Conservation (phyloP, 2,329 filamentous ascomycete genomes). For the Thielaviopsis ethacetica region DNA sequence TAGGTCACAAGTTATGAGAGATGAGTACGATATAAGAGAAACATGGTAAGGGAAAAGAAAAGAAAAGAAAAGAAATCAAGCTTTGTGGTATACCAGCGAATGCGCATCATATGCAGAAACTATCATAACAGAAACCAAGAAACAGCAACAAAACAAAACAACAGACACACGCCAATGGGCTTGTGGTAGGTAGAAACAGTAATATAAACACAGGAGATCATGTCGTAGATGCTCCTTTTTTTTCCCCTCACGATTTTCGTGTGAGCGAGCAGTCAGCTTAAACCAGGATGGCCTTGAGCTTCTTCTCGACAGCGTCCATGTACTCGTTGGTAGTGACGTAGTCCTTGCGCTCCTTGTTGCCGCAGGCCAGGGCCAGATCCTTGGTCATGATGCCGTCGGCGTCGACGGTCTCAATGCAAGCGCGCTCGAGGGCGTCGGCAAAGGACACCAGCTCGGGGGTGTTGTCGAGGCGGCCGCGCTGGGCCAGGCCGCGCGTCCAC, state of each 20-base stretch:
- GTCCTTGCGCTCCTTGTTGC: slow-evolving; percentile 65
- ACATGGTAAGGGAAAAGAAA: slow-evolving; percentile 10
- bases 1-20: too few species aligned
- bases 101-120: slow-evolving; percentile 2
- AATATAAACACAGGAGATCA: slow-evolving; percentile 2
- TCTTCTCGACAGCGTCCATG: slow-evolving; percentile 77
- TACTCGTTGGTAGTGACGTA: slow-evolving; percentile 92
- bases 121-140: not conserved
- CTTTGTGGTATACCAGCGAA: not conserved
- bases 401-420: slow-evolving; percentile 88
- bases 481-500: slow-evolving; percentile 87
- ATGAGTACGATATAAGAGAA: not conserved
- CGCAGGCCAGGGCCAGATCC: slow-evolving; percentile 88
- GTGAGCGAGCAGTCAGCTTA: not conserved
- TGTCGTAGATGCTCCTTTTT: not conserved
- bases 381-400: slow-evolving; percentile 97
- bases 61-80: slow-evolving; percentile 2
- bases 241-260: not conserved
- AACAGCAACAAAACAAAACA: not conserved
- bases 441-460: slow-evolving; percentile 88
- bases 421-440: slow-evolving; percentile 79
- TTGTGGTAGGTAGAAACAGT: slow-evolving; percentile 1
- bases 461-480: slow-evolving; percentile 81
- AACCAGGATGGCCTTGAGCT: slow-evolving; percentile 58
- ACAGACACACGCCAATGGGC: not conserved